Evolutionary conservation across 1,284 basidiomycete species (phyloP).

Genomic region (Fomitiporia mediterranea): DNA sequence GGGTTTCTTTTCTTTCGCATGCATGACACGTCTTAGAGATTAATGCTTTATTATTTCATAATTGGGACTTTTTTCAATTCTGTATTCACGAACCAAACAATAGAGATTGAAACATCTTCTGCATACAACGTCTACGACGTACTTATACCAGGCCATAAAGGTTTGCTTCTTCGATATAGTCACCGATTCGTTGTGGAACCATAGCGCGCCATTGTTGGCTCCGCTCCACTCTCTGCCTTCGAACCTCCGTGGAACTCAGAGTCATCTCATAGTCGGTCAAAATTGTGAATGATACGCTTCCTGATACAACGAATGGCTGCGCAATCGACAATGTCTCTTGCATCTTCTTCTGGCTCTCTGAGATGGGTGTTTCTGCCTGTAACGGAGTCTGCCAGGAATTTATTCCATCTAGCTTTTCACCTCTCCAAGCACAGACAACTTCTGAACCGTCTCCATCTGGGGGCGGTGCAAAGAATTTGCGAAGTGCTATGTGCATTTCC

Average conservation of each 20-base stretch:
- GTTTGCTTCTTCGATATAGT: slow-evolving; percentile 45
- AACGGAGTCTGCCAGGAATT: not conserved
- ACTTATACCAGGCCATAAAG: slow-evolving; percentile 39
- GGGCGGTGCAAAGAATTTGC: slow-evolving; percentile 53
- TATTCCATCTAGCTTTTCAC: not conserved
- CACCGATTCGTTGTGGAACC: slow-evolving; percentile 38
- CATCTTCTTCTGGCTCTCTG: slow-evolving; percentile 31
- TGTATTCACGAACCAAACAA: too few species aligned
- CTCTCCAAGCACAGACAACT: slow-evolving; percentile 62
- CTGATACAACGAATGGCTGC: slow-evolving; percentile 47
- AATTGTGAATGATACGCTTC: slow-evolving; percentile 54
- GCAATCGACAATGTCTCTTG: slow-evolving; percentile 32
- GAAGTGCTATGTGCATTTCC: slow-evolving; percentile 52
- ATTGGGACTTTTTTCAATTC: not conserved
- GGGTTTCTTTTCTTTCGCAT: not conserved
- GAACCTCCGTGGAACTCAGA: slow-evolving; percentile 72
- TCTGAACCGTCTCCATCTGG: slow-evolving; percentile 54
- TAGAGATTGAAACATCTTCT: too few species aligned
- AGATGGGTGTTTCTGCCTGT: slow-evolving; percentile 21
- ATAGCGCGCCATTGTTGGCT: slow-evolving; percentile 37
- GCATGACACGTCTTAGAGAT: too few species aligned
- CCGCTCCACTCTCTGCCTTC: slow-evolving; percentile 41
- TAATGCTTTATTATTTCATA: not conserved
- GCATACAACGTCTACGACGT: too few species aligned
- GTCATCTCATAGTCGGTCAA: slow-evolving; percentile 51